Percentiles rank a stretch among this genome's conserved stretches.
Evolutionary conservation across 1,139 yeast genomes (phyloP).

Genomic region (Geotrichum klebahnii): DNA sequence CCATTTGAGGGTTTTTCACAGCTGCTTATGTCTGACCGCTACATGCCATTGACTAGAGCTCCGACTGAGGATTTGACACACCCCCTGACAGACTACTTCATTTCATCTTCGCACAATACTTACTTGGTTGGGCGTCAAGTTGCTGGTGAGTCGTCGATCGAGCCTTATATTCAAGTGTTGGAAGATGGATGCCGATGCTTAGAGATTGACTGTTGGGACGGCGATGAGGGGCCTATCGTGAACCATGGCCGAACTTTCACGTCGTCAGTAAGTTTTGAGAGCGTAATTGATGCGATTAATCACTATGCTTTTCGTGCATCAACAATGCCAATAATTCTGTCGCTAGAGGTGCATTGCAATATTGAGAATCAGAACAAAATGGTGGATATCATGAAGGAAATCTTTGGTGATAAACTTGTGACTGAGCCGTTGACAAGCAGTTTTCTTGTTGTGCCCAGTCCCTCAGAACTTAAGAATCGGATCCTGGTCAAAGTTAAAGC

Average conservation of each 20-base stretch:
- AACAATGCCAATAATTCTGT: conserved; percentile 77
- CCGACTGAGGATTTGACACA: conserved; percentile 49
- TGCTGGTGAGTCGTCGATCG: conserved; percentile 87
- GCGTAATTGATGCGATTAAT: conserved; percentile 67
- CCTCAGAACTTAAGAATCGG: conserved; percentile 61
- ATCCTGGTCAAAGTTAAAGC: conserved; percentile 57
- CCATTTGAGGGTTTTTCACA: conserved; percentile 46
- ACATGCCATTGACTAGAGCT: conserved; percentile 37
- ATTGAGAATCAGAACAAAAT: conserved; percentile 58
- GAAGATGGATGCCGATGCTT: conserved; percentile 91
- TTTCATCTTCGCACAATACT: conserved; percentile 93
- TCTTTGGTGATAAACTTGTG: conserved; percentile 59
- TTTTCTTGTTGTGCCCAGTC: conserved; percentile 56
- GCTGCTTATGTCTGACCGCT: conserved; percentile 50
- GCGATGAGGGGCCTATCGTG: conserved; percentile 74
- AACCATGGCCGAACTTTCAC: conserved; percentile 87
- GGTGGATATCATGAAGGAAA: conserved; percentile 49
- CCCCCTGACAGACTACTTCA: conserved; percentile 81
- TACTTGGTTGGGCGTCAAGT: conserved; percentile 84
- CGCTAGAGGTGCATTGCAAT: conserved; percentile 80
- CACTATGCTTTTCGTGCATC: conserved; percentile 83
- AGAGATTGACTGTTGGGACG: conserved; percentile 96
- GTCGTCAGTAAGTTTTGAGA: conserved; percentile 59
- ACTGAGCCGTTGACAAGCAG: conserved; percentile 41
- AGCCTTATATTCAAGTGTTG: conserved; percentile 82